Percentiles rank a stretch among this genome's conserved stretches.
These are phyloP conservation scores for Xenoacremonium recifei DNA, from an alignment of 2,329 filamentous ascomycete species.

Conservation along the genomic window DNA sequence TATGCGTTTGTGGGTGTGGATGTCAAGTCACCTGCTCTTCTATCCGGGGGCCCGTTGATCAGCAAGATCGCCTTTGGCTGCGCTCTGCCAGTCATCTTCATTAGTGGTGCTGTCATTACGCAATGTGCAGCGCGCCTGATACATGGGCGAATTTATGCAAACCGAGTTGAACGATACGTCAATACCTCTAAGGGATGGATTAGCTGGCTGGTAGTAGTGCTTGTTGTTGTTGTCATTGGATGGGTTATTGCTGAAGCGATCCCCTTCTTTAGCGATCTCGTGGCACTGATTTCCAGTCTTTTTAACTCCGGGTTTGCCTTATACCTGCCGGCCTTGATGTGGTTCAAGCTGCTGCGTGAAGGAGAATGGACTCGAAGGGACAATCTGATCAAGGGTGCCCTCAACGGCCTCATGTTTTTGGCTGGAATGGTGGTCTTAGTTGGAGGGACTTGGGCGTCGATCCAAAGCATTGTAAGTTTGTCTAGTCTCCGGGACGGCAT, in stretches of 20 bases:
- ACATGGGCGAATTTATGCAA: constrained; percentile 34
- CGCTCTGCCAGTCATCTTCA: constrained; percentile 47
- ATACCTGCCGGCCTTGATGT: constrained; percentile 36
- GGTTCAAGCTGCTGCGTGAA: constrained; percentile 33
- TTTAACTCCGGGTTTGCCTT: constrained; percentile 43
- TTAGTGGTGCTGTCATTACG: constrained; percentile 58
- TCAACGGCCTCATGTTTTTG: constrained; percentile 4
- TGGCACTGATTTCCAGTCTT: constrained; percentile 43
- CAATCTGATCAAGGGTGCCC: constrained; percentile 2
- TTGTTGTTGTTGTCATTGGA: constrained; percentile 56
- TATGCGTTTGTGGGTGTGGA: constrained; percentile 62
- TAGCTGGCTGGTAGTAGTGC: constrained; percentile 57
- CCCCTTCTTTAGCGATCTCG: constrained; percentile 36
- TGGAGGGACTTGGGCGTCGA: constrained; percentile 10
- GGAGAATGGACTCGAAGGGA: constrained; percentile 13
- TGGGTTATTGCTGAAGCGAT: constrained; percentile 71
- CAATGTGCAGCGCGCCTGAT: constrained; percentile 37
- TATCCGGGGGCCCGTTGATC: constrained; percentile 54
- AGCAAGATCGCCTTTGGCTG: constrained; percentile 64
- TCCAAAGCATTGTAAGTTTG: too few species aligned
- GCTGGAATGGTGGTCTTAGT: constrained; percentile 10
- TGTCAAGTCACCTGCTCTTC: constrained; percentile 62
- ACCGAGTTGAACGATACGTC: constrained; percentile 35
- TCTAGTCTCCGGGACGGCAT: constrained; percentile 6
- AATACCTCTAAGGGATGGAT: constrained; percentile 40